These are phyloP conservation scores for Russula brevipes DNA, from an alignment of 768 basidiomycete genomes.

Conservation along the genomic window DNA sequence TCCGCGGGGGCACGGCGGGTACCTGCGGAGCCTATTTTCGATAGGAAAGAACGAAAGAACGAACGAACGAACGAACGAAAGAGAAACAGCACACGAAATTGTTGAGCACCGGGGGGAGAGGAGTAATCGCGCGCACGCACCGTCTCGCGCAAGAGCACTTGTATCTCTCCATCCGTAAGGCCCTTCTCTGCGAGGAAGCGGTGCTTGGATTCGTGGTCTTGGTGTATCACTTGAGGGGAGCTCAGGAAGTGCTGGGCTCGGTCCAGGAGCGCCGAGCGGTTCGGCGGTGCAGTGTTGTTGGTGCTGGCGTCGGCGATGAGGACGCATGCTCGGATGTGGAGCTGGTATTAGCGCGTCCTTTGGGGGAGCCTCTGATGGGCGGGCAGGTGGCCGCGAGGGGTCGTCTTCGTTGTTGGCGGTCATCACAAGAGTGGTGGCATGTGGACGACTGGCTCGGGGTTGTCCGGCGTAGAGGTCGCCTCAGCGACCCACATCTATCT, in stretches of 20 bases:
- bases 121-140: conserved; percentile 36
- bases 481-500: no score
- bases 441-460: no score
- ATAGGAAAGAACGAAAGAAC: no score
- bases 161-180: conserved; percentile 54
- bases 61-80: no score
- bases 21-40: conserved; percentile 28
- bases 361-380: not conserved
- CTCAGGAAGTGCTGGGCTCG: conserved; percentile 60
- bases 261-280: conserved; percentile 30
- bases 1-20: conserved; percentile 61
- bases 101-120: not conserved
- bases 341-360: not conserved
- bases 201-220: conserved; percentile 53
- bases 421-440: conserved; percentile 1
- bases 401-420: conserved; percentile 13
- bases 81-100: not conserved
- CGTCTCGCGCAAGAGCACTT: conserved; percentile 49
- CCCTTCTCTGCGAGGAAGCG: conserved; percentile 69
- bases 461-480: no score
- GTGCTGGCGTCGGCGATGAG: not conserved
- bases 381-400: not conserved
- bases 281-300: not conserved
- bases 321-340: not conserved
- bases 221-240: conserved; percentile 58